These are phyloP conservation scores for Podosphaera xanthii DNA, from an alignment of 2,329 filamentous ascomycete species.

Conservation along the genomic window DNA sequence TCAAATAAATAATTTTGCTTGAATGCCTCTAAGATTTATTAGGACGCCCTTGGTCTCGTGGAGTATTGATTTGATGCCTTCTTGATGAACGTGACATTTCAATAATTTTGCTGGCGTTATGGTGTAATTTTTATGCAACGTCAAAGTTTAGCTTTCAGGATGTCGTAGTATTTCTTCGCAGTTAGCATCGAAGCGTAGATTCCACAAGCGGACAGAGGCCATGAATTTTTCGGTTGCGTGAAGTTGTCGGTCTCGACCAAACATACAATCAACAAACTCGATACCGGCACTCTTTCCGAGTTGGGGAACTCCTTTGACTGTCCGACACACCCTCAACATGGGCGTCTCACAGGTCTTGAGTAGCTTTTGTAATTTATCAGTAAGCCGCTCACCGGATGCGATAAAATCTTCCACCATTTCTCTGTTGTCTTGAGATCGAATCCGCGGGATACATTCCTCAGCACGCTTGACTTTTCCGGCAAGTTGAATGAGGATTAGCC, in stretches of 20 bases:
- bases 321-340: slow-evolving; percentile 80
- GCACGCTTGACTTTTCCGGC: slow-evolving; percentile 84
- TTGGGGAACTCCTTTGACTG: slow-evolving; percentile 41
- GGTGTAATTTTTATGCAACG: background rate
- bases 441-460: slow-evolving; percentile 50
- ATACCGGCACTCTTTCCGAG: slow-evolving; percentile 83
- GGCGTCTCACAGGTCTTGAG: slow-evolving; percentile 81
- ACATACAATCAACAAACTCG: slow-evolving; percentile 91
- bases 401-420: slow-evolving; percentile 83
- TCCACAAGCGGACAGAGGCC: slow-evolving; percentile 43
- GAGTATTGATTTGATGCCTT: no score
- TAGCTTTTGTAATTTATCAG: slow-evolving; percentile 61
- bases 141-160: slow-evolving; percentile 19
- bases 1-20: background rate
- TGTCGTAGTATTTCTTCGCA: slow-evolving; percentile 65
- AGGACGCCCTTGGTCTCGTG: background rate
- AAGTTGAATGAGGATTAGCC: slow-evolving; percentile 83
- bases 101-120: background rate
- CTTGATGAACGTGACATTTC: background rate
- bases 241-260: slow-evolving; percentile 74
- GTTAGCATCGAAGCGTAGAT: slow-evolving; percentile 85
- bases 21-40: background rate
- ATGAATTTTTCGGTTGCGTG: slow-evolving; percentile 84
- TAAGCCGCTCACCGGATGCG: slow-evolving; percentile 67
- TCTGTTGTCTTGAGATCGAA: slow-evolving; percentile 48